Base-by-base conservation (phyloP, 768 basidiomycete genomes). In the Botryobasidium botryosum region DNA sequence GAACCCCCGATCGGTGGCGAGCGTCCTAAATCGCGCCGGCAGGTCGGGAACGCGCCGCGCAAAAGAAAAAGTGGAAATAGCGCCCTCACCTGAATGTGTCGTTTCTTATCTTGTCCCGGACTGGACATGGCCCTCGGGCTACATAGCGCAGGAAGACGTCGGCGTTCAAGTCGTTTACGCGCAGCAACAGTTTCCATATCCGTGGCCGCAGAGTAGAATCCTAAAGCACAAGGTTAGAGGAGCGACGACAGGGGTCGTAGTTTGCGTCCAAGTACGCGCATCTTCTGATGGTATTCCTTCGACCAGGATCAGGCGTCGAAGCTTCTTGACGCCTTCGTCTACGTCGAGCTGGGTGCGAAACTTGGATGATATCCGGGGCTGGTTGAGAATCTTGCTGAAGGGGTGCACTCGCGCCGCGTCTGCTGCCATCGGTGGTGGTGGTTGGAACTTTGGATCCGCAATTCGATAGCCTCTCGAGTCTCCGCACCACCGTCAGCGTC, bases 1-100 rank as follows among this genome's bases (percentile, higher is more conserved):
- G 66, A 99, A 97, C n/a, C 84, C 86, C 53, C 79, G 76, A 61
- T 99, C 94, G 1, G 92, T 99, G 2, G 92, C 91, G 20, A 99
- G 63, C 13, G 94, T 99, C 47, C 85, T 83, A 51, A 25, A 29
- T 26, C 54, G 48, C 24, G 43, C 46, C 26, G 21, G 43, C 5
- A 44, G 23, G 28, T 39, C 28, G 37, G 35, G 21, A 24, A 6
- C 20, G 18, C 7, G 3, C 20, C 29, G 7, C 13, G 26, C 32
- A 25, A 43, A 43, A 17, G 18, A 26, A n/a, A 31, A 23, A 31
- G 29, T 4, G 32, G 17, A 1, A 43, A 44, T 43, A 44, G 35
- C 8, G 39, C 12, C 53, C 59, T 46, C 55, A 85, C 85, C 92
- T 72, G 60, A 97, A 97, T 1, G 91, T 94, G 56, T 97, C 91